Conservation (phyloP, 352 stramenopile species). For the Hyaloperonospora brassicae region DNA sequence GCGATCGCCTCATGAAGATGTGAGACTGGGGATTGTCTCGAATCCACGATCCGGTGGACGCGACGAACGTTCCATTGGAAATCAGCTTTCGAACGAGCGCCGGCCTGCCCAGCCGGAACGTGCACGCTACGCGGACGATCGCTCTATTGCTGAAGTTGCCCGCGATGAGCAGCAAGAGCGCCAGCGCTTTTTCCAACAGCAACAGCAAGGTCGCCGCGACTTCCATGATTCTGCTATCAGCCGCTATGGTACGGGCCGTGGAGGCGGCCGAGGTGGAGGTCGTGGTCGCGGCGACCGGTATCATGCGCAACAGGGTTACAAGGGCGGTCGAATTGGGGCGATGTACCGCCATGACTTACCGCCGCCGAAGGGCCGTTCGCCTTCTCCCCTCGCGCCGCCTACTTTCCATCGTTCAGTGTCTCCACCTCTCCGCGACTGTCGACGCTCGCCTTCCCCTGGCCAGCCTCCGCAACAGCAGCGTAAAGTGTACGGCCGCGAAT, state of each 20-base stretch:
- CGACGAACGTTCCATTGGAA: constrained; percentile 20
- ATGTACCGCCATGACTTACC: constrained; percentile 16
- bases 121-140: constrained; percentile 31
- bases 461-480: constrained; percentile 14
- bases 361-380: constrained; percentile 9
- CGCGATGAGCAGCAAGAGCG: constrained; percentile 40
- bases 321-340: constrained; percentile 9
- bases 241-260: constrained; percentile 26
- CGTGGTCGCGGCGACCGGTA: constrained; percentile 18
- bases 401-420: constrained; percentile 17
- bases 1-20: constrained; percentile 19
- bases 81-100: constrained; percentile 16
- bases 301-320: constrained; percentile 7
- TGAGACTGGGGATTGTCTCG: constrained; percentile 14
- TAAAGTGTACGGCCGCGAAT: constrained; percentile 20
- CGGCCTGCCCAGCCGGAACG: constrained; percentile 17
- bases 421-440: constrained; percentile 10
- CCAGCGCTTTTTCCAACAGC: constrained; percentile 32
- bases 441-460: constrained; percentile 15
- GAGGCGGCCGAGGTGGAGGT: constrained; percentile 21
- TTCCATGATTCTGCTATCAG: constrained; percentile 24
- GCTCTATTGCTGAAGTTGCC: constrained; percentile 45
- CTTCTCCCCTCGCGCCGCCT: constrained; percentile 11
- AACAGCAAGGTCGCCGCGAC: constrained; percentile 32
- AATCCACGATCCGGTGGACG: constrained; percentile 15